A percentile compares a stretch with the other conserved stretches of the same genome.
These are phyloP conservation scores for Eucalyptus marginata DNA, from an alignment of 345 rosid genomes.

Conservation along the genomic window DNA sequence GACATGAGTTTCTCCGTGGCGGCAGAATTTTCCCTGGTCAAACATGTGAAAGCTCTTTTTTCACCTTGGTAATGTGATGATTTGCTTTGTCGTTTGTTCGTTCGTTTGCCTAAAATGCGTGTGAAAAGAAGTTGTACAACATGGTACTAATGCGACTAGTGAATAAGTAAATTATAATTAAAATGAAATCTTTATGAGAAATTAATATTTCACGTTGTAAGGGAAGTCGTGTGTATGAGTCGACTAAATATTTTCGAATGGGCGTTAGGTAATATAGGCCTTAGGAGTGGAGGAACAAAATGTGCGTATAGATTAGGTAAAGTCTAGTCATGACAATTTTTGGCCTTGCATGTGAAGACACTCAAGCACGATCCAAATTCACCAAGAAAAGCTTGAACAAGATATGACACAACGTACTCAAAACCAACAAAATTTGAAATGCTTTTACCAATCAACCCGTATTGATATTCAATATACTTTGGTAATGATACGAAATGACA, in stretches of 20 bases:
- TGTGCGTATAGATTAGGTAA: neutral
- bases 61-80: neutral
- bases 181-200: too few species aligned
- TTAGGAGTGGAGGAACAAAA: neutral
- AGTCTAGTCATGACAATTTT: neutral
- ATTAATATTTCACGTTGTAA: neutral
- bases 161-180: too few species aligned
- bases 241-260: neutral
- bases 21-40: neutral
- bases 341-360: neutral
- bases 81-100: neutral
- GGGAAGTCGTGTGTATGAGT: neutral
- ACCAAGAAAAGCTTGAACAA: neutral
- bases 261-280: neutral
- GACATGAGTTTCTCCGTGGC: neutral
- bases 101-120: neutral
- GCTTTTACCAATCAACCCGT: too few species aligned
- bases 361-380: neutral
- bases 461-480: too few species aligned
- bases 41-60: neutral
- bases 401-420: neutral
- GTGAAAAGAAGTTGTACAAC: neutral
- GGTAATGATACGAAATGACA: too few species aligned
- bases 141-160: too few species aligned
- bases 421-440: neutral